A percentile compares a stretch with the other conserved stretches of the same genome.
These are phyloP conservation scores for Arachis stenosperma DNA, from an alignment of 306 rosid genomes.

Conservation along the genomic window DNA sequence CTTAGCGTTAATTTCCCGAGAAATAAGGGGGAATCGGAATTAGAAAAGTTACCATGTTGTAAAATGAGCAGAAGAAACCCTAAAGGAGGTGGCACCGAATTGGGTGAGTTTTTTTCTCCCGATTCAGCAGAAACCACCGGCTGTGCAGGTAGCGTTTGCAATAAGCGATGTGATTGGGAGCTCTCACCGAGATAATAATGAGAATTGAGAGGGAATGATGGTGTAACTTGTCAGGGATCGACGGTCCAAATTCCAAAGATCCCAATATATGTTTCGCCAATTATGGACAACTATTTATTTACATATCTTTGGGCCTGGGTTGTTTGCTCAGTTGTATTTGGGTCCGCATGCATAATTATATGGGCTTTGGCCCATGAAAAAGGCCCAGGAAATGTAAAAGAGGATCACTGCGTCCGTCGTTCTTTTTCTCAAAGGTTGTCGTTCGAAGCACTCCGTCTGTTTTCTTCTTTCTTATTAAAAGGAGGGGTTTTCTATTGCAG, in stretches of 20 bases:
- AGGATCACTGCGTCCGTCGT: not conserved
- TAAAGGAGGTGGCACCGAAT: conserved; percentile 17
- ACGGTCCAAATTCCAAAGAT: not conserved
- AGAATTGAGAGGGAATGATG: not conserved
- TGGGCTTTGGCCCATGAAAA: too few relatives aligned
- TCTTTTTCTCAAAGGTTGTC: not conserved
- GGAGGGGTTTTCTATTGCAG: not conserved
- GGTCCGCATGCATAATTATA: too few relatives aligned
- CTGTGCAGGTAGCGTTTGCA: conserved; percentile 38
- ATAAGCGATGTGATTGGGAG: conserved; percentile 25
- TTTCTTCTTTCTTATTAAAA: not conserved
- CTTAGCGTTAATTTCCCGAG: too few relatives aligned
- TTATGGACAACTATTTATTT: too few relatives aligned
- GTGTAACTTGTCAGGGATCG: not conserved
- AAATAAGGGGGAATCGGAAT: conserved; percentile 7
- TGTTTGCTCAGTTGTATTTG: too few relatives aligned
- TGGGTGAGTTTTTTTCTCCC: conserved; percentile 5
- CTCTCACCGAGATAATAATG: not conserved
- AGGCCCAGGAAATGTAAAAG: not conserved
- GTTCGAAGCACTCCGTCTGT: conserved; percentile 16
- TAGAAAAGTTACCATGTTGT: conserved; percentile 43
- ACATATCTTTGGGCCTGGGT: too few relatives aligned
- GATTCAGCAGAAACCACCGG: conserved; percentile 8
- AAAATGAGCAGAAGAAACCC: conserved; percentile 39
- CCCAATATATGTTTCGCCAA: not conserved